These are phyloP conservation scores for Populus hybrid DNA, from an alignment of 441 rosid species.

Conservation along the genomic window DNA sequence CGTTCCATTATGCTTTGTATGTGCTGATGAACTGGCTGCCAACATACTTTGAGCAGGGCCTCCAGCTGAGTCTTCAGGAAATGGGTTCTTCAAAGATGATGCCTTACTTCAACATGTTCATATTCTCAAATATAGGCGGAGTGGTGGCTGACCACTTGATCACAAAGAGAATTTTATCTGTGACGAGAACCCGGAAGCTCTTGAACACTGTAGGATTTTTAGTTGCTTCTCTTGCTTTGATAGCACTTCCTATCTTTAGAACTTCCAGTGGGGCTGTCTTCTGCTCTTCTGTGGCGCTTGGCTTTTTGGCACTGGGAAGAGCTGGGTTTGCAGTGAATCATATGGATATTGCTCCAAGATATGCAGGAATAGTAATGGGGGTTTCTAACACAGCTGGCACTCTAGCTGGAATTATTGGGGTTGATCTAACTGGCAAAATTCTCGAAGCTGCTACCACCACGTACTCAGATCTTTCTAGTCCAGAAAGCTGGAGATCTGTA, in stretches of 20 bases:
- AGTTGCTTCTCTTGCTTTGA: slow-evolving; percentile 76
- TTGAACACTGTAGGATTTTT: slow-evolving; percentile 77
- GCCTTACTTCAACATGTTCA: slow-evolving; percentile 94
- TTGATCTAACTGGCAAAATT: slow-evolving; percentile 75
- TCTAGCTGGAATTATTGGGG: slow-evolving; percentile 89
- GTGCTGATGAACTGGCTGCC: slow-evolving; percentile 98
- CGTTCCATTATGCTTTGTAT: slow-evolving; percentile 88
- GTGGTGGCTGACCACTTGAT: slow-evolving; percentile 82
- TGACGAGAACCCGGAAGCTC: slow-evolving; percentile 73
- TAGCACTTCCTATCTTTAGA: slow-evolving; percentile 76
- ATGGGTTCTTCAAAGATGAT: slow-evolving; percentile 97
- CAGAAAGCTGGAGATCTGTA: slow-evolving; percentile 88
- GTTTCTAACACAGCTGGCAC: slow-evolving; percentile 97
- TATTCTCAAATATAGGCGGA: slow-evolving; percentile 91
- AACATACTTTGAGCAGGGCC: slow-evolving; percentile 85
- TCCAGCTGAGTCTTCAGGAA: slow-evolving; percentile 81
- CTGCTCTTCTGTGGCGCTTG: slow-evolving; percentile 85
- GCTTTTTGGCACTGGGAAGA: slow-evolving; percentile 84
- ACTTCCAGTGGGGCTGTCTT: slow-evolving; percentile 67
- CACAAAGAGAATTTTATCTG: slow-evolving; percentile 68
- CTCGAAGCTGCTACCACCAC: slow-evolving; percentile 76
- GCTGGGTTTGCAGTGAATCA: slow-evolving; percentile 96
- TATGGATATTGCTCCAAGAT: slow-evolving; percentile 92
- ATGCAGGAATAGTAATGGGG: slow-evolving; percentile 95
- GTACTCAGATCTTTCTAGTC: slow-evolving; percentile 75